Percentiles rank a stretch among this genome's conserved stretches.
Conservation (phyloP, 2,329 filamentous ascomycete species). For the Sarocladiaceae sp. region DNA sequence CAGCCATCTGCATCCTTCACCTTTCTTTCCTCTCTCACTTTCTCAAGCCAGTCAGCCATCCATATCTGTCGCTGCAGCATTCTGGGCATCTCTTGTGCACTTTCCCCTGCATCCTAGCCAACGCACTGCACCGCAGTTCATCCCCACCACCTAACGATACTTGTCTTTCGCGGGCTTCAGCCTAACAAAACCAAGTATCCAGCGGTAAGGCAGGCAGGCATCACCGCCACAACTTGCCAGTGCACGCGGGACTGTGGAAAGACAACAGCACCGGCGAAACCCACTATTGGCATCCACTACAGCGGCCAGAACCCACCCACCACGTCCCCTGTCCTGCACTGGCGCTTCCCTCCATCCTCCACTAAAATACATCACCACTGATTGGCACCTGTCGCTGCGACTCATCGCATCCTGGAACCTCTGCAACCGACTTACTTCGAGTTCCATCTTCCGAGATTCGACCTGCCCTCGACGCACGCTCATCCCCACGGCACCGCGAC, state of each 20-base stretch:
- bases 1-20: not conserved
- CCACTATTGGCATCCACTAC: constrained; percentile 5
- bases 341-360: not conserved
- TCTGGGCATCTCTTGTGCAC: not conserved
- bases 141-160: constrained; percentile 8
- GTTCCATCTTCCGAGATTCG: constrained; percentile 7
- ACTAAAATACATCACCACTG: constrained; percentile 2
- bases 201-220: constrained; percentile 4
- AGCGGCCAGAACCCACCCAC: constrained; percentile 2
- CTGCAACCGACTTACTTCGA: constrained; percentile 4
- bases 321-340: not conserved
- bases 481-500: not conserved
- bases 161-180: not conserved
- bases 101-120: constrained; percentile 4
- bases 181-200: not conserved
- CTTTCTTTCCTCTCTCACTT: not conserved
- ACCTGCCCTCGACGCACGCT: constrained; percentile 1
- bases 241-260: not conserved
- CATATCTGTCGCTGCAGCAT: not conserved
- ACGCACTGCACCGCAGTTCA: not conserved
- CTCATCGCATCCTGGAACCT: constrained; percentile 3
- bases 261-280: not conserved
- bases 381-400: not conserved
- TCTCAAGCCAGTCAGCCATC: not conserved
- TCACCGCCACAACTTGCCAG: not conserved